Conservation (phyloP, 495 filamentous ascomycete species). For the Trichoderma virens region DNA sequence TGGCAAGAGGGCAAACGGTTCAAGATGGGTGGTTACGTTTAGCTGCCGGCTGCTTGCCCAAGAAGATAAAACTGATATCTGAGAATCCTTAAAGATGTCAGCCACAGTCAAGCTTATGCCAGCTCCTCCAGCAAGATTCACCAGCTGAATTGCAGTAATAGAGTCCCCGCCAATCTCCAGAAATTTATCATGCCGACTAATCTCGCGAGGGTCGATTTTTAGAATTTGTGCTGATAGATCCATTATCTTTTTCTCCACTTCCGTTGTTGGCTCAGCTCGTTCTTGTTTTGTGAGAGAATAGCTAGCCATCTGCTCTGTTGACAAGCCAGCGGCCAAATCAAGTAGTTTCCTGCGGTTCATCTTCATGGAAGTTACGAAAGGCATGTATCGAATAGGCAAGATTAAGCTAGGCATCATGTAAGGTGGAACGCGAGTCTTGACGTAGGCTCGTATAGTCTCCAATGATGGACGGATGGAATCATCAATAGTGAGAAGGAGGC, state of each 20-base stretch:
- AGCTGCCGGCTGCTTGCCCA: background rate
- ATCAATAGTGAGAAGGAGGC: background rate
- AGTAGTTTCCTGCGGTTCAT: slow-evolving; percentile 24
- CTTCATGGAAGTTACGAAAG: slow-evolving; percentile 17
- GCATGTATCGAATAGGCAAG: slow-evolving; percentile 32
- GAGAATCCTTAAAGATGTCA: slow-evolving; percentile 1
- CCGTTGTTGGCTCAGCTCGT: slow-evolving; percentile 29
- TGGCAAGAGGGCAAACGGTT: background rate
- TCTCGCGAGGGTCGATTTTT: slow-evolving; percentile 12
- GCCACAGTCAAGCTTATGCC: slow-evolving; percentile 2
- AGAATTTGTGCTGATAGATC: slow-evolving; percentile 35
- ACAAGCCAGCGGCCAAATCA: slow-evolving; percentile 29
- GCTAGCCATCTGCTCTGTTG: slow-evolving; percentile 31
- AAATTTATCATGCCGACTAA: slow-evolving; percentile 34
- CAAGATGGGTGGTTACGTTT: background rate
- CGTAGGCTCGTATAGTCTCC: background rate
- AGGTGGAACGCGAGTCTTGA: background rate
- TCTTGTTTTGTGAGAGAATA: slow-evolving; percentile 23
- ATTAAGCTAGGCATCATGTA: slow-evolving; percentile 20
- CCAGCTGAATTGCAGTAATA: background rate
- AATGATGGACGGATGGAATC: background rate
- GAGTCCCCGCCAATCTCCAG: slow-evolving; percentile 39
- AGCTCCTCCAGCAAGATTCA: background rate
- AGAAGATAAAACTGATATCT: background rate
- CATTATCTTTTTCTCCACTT: slow-evolving; percentile 34